Evolutionary conservation across 164 flowering plant genomes (phyloP), one percentile per base, ranked within the genome.

Genomic region (Vitis amurensis): DNA sequence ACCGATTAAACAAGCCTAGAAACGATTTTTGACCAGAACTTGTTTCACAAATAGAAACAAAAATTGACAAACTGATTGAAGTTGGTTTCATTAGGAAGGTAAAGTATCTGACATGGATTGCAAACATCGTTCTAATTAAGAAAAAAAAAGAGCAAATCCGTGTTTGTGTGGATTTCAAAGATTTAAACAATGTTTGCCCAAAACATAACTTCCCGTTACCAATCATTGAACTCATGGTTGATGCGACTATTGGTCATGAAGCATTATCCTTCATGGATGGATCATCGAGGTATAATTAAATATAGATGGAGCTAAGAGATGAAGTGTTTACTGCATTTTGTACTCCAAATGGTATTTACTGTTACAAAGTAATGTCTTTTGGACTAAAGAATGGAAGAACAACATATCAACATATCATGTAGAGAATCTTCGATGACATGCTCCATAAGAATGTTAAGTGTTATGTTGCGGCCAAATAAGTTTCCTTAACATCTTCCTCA

Each of bases 21-120:
- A 2, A 23, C 27, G 2, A 23, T 23, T 23, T 23, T 23, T 0
- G 27, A 23, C 27, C 27, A 23, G 0, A 23, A 23, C 27, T 23
- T 1, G 27, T 23, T 23, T 23, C 27, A 23, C 1, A 23, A 23
- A 23, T 1, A 23, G 27, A 23, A 23, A 23, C 27, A 23, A 1
- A 23, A 23, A 23, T 23, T 0, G 27, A 23, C 27, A 23, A 23
- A 23, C 27, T 23, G 27, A 23, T 23, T 23, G 27, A 23, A 23
- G 27, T 23, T 23, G 63, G 63, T n/a, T 73, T 68, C 59, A 73
- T 72, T 1, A 49, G 67, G 6, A 67, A 73, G 37, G 76, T 67
- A 4, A 66, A 60, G 44, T 72, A 53, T 0, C 61, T 53, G 0
- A 67, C 61, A n/a, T 67, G 70, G 67, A 47, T 69, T 4, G 30